Base-by-base conservation (phyloP, 495 filamentous ascomycete species). In the Podospora sp. region DNA sequence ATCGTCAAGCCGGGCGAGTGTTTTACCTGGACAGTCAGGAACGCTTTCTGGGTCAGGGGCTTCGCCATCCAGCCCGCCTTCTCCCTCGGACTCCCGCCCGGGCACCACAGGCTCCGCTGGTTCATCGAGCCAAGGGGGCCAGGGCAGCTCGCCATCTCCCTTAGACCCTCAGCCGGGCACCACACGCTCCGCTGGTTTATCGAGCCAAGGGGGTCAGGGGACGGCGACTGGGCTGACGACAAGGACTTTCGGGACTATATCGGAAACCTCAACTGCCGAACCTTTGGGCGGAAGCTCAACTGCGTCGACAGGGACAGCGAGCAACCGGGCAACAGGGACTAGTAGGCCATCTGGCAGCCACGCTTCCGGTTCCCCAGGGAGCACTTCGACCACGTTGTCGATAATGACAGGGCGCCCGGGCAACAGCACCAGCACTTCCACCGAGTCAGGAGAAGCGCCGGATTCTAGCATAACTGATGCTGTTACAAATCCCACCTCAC, bases 261-360 rank as follows among this genome's bases (percentile, higher is more conserved):
- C 36, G 24, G 60, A 40, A 9, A 62, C 24, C 21, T 21, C 21
- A 27, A 12, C 24, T 14, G 21, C 33, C 22, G 22, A 24, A 12
- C 35, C 60, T 6, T 6, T 62, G 25, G 49, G 26, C 25, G 18
- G 9, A 4, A 27, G 33, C 27, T 46, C 12, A 18, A 11, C 57
- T 59, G 27, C 26, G 4, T 25, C 51, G 20, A 66, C 57, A 20
- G 59, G 21, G 58, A 66, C 65, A 40, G 65, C 65, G 40, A 46
- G 40, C 16, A 18, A 18, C 16, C 40, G 40, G 12, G 40, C 12
- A 2, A 46, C 40, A 18, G 40, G 40, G 14, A 46, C 40, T 46
- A 18, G 40, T 1, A 26, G 21, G 14, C 60, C 65, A 1, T 24
- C 60, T 11, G 25, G 9, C 24, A 29, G 40, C 16, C 40, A 46